Conservation (phyloP, 2,329 filamentous ascomycete species). For the Cucurbitaria berberidis region DNA sequence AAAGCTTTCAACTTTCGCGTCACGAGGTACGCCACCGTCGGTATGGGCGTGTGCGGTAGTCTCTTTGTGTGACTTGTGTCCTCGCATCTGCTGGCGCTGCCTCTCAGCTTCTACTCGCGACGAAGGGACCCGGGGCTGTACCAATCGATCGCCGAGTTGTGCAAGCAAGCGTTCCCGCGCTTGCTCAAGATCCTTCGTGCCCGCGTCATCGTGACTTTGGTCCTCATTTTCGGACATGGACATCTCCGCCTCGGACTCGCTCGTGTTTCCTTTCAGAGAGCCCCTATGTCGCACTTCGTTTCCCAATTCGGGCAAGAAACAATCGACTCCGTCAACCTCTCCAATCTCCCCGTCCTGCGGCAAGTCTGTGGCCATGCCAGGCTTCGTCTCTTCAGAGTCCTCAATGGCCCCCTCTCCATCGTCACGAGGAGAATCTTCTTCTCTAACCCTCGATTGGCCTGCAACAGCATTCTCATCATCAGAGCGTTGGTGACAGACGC, state of each 20-base stretch:
- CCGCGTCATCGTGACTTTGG: conserved; percentile 9
- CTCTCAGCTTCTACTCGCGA: conserved; percentile 32
- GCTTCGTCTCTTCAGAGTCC: background rate
- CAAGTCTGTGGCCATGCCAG: background rate
- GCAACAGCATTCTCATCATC: conserved; percentile 1
- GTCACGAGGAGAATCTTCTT: background rate
- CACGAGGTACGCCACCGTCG: background rate
- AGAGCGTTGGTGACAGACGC: background rate
- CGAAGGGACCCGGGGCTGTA: conserved; percentile 23
- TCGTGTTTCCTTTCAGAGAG: conserved; percentile 1
- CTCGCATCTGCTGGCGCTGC: conserved; percentile 24
- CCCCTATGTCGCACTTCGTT: background rate
- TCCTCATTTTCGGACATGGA: conserved; percentile 29
- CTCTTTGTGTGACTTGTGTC: conserved; percentile 4
- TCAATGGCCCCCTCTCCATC: background rate
- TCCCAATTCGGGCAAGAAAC: background rate
- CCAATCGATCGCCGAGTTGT: conserved; percentile 45
- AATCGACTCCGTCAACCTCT: background rate
- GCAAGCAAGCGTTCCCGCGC: conserved; percentile 57
- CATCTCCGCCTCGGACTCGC: conserved; percentile 26
- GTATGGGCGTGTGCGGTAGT: background rate
- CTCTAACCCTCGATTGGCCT: too few relatives aligned
- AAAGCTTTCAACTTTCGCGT: background rate
- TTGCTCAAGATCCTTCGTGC: conserved; percentile 53
- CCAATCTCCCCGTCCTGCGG: background rate